Conservation (phyloP, 2,329 filamentous ascomycete species). For the Penicillium sp. region DNA sequence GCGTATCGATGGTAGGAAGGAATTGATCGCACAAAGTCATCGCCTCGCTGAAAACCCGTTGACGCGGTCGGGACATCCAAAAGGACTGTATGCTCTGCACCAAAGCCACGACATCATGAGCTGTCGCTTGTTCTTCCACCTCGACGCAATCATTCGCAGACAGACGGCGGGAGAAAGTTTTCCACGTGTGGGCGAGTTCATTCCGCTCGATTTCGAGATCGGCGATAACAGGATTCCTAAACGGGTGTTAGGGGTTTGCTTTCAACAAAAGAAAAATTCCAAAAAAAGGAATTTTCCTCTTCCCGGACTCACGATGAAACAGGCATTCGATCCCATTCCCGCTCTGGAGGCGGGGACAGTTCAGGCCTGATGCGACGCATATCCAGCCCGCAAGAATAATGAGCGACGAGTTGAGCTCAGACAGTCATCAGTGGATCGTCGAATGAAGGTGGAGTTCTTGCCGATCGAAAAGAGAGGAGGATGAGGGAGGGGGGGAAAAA, state of each 20-base stretch:
- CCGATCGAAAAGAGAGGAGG: conserved; percentile 10
- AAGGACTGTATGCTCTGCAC: conserved; percentile 24
- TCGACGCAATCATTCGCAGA: conserved; percentile 25
- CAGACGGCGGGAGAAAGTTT: conserved; percentile 29
- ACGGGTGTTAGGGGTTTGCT: not conserved
- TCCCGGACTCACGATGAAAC: conserved; percentile 23
- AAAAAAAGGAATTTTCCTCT: no score
- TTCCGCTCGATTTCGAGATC: conserved; percentile 37
- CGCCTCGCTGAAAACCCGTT: conserved; percentile 23
- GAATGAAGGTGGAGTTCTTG: conserved; percentile 13
- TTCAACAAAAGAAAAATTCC: not conserved
- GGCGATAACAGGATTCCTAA: conserved; percentile 28
- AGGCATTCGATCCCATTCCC: conserved; percentile 28
- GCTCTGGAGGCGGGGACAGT: conserved; percentile 20
- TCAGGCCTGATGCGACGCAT: conserved; percentile 20
- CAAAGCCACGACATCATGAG: conserved; percentile 26
- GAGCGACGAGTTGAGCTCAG: conserved; percentile 2
- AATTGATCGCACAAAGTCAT: conserved; percentile 28
- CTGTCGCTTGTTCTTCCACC: conserved; percentile 26
- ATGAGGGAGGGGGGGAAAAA: conserved; percentile 6
- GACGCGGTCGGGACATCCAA: conserved; percentile 27
- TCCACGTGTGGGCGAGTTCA: conserved; percentile 36
- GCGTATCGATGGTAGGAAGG: conserved; percentile 26
- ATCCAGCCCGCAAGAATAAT: conserved; percentile 9
- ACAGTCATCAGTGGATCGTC: conserved; percentile 19